Conservation (phyloP, 495 filamentous ascomycete genomes). For the Chaetomium cochliodes region DNA sequence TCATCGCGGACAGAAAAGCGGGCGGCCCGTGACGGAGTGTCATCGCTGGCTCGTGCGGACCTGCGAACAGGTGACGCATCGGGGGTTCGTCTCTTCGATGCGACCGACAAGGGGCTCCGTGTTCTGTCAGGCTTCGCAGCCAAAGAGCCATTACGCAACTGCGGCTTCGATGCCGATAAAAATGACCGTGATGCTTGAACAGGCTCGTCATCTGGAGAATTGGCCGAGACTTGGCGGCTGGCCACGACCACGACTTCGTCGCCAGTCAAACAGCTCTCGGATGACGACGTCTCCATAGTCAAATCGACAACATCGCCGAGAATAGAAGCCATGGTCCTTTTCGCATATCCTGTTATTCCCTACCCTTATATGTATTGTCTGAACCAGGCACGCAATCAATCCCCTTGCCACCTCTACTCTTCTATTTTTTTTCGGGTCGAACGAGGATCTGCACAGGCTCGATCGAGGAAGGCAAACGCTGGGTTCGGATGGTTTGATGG, state of each 20-base stretch:
- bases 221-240: neutral
- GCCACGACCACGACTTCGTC: slow-evolving; percentile 19
- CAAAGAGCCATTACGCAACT: neutral
- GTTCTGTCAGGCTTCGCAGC: neutral
- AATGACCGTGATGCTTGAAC: neutral
- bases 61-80: slow-evolving; percentile 9
- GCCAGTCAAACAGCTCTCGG: neutral
- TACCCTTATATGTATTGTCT: neutral
- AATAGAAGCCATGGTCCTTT: slow-evolving; percentile 4
- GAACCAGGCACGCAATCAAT: neutral
- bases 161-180: neutral
- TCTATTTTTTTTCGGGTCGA: neutral
- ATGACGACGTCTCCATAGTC: slow-evolving; percentile 19
- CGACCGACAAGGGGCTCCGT: neutral
- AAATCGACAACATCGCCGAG: slow-evolving; percentile 11
- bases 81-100: neutral
- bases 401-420: neutral
- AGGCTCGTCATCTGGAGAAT: neutral
- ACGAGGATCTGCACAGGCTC: neutral
- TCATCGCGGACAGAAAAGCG: slow-evolving; percentile 11
- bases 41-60: neutral
- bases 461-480: neutral
- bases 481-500: neutral
- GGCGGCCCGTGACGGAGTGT: neutral
- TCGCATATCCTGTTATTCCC: neutral